Percentiles rank a stretch among this genome's conserved stretches.
Evolutionary conservation across 2,329 filamentous ascomycete species (phyloP).

Genomic region (Aspergillus pseudoglaucus): DNA sequence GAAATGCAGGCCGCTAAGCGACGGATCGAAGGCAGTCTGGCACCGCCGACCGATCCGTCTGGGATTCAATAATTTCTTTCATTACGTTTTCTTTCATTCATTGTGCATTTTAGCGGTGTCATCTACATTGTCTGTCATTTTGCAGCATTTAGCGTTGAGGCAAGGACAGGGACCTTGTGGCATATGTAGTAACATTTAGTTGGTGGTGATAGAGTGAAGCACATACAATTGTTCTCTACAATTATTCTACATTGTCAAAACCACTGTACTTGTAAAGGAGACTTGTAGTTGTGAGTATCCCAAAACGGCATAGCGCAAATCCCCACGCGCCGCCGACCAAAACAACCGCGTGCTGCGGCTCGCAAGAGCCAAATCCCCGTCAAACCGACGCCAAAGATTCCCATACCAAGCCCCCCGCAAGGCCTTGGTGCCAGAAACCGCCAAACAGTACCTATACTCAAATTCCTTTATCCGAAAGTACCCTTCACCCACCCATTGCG

Average conservation of each 20-base stretch:
- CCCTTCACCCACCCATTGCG: too few species aligned
- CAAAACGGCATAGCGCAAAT: slow-evolving; percentile 27
- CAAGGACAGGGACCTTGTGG: background rate
- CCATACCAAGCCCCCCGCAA: slow-evolving; percentile 9
- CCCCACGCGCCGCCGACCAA: slow-evolving; percentile 34
- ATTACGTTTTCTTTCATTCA: too few species aligned
- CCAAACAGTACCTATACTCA: too few species aligned
- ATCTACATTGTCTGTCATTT: background rate
- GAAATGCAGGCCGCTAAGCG: slow-evolving; percentile 83
- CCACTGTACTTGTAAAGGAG: too few species aligned
- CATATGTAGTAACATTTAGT: background rate
- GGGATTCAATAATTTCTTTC: background rate
- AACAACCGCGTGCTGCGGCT: slow-evolving; percentile 33
- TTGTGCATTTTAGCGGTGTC: background rate
- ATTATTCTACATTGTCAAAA: too few species aligned
- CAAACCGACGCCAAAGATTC: slow-evolving; percentile 10
- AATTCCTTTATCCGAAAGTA: too few species aligned
- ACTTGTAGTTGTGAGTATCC: slow-evolving; percentile 8
- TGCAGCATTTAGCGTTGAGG: slow-evolving; percentile 1
- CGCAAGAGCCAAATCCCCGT: slow-evolving; percentile 14
- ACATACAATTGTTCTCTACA: too few species aligned
- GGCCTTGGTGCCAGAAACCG: background rate
- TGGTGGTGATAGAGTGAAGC: background rate
- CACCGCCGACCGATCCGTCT: slow-evolving; percentile 18
- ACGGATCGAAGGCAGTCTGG: slow-evolving; percentile 62